Percentiles rank a stretch among this genome's conserved stretches.
phyloP scores from a whole-genome alignment of 2,329 filamentous ascomycete genomes.

The Diaporthe australafricana region DNA sequence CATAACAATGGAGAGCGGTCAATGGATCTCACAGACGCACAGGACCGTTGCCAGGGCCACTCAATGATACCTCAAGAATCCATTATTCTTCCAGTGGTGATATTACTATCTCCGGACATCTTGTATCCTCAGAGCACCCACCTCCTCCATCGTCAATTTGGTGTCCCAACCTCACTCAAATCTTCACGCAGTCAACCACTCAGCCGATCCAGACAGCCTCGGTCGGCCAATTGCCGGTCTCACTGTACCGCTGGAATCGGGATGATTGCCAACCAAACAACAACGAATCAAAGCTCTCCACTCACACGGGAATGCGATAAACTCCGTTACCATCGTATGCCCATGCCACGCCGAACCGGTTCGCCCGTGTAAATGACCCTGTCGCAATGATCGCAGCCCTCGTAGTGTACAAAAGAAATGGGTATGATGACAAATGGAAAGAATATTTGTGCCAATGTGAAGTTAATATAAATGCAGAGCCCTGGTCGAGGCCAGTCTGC shows the following conservation, averaged over 20 bases:
- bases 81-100: conserved; percentile 24
- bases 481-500: not conserved
- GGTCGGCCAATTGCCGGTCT: conserved; percentile 3
- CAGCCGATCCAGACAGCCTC: not conserved
- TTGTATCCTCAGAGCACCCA: not conserved
- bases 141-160: conserved; percentile 17
- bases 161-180: not conserved
- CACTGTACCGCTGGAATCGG: conserved; percentile 10
- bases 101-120: conserved; percentile 14
- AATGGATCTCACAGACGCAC: no score
- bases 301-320: conserved; percentile 26
- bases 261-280: conserved; percentile 14
- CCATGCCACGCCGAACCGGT: conserved; percentile 33
- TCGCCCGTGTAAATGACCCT: conserved; percentile 36
- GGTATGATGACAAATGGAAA: conserved; percentile 39
- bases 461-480: conserved; percentile 18
- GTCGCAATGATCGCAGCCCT: conserved; percentile 35
- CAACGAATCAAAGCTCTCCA: not conserved
- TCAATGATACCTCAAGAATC: conserved; percentile 12
- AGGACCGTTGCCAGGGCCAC: no score
- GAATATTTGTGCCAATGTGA: conserved; percentile 34
- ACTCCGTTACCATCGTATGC: conserved; percentile 29
- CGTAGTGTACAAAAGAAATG: conserved; percentile 36
- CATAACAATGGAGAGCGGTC: no score
- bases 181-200: not conserved